Evolutionary conservation across 208 protist genomes (phyloP).

Genomic region (Naegleria fowleri): DNA sequence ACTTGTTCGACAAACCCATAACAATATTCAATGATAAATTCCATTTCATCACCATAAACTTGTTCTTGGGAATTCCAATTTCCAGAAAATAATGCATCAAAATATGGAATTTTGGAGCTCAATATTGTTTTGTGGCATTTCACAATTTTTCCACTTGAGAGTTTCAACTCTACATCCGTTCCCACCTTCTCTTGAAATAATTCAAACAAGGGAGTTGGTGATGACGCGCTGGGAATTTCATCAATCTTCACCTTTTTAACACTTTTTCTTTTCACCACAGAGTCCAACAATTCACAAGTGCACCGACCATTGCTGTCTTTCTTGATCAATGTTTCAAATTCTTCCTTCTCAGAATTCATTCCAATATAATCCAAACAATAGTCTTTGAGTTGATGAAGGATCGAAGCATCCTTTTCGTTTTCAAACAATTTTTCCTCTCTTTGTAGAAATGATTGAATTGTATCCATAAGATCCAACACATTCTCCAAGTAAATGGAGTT

Average conservation of each 20-base stretch:
- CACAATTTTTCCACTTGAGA: too few relatives aligned
- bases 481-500: background rate
- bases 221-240: background rate
- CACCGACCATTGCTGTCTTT: background rate
- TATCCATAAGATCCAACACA: background rate
- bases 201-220: background rate
- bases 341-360: background rate
- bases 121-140: background rate
- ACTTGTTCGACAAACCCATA: background rate
- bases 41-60: background rate
- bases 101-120: background rate
- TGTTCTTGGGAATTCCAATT: background rate
- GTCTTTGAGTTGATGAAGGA: background rate
- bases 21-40: background rate
- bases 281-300: background rate
- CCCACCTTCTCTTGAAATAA: background rate
- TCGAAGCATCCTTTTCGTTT: background rate
- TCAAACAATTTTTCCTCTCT: background rate
- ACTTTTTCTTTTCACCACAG: background rate
- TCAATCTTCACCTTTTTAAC: background rate
- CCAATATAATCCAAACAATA: background rate
- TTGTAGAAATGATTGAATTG: background rate
- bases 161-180: background rate
- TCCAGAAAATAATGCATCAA: background rate
- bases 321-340: background rate